Base-by-base conservation (phyloP, 2,329 filamentous ascomycete species). In the Achaetomium macrosporum region DNA sequence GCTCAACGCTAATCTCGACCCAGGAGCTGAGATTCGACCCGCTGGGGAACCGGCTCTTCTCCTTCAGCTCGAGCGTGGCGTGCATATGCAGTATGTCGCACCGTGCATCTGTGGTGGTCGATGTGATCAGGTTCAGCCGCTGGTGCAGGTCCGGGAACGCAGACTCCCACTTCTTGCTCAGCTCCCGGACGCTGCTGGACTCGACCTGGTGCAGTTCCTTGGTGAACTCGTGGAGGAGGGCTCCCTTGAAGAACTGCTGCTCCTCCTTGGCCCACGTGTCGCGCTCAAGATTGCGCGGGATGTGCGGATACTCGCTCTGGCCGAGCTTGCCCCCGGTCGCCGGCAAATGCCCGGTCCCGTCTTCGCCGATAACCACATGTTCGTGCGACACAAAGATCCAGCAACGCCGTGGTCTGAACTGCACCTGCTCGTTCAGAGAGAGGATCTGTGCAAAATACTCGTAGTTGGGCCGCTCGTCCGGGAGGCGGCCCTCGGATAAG, bases 51-150 rank as follows among this genome's bases (percentile, higher is more conserved):
- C 76, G 75, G 59, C 74, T 75, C 42, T 76, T 76, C 57, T 81
- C 73, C 62, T 82, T 78, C 2, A 84, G 66, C 56, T 83, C 76
- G 7, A 85, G 72, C 1, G 79, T 79, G 5, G 79, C 74, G 56
- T 83, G 80, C 71, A 84, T 81, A 68, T 85, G 81, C 56, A 85
- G 70, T 35, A 84, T 76, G 57, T 79, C 76, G 54, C 81, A 79
- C 36, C 76, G 76, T 19, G 75, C 71, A 58, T 56, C 55, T 2
- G 53, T 52, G 10, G 57, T 54, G 6, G 49, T 44, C 7, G 54
- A 54, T 11, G 57, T 54, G 10, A 74, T 70, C 2, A 73, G 67
- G 49, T 78, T 71, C 4, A 84, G 73, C 35, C 75, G 72, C 46
- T 77, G 73, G 57, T 76, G 72, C 55, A 85, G 74, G 47, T 76